Base-by-base conservation (phyloP, 305 asterid species). In the Solanum hybrid region DNA sequence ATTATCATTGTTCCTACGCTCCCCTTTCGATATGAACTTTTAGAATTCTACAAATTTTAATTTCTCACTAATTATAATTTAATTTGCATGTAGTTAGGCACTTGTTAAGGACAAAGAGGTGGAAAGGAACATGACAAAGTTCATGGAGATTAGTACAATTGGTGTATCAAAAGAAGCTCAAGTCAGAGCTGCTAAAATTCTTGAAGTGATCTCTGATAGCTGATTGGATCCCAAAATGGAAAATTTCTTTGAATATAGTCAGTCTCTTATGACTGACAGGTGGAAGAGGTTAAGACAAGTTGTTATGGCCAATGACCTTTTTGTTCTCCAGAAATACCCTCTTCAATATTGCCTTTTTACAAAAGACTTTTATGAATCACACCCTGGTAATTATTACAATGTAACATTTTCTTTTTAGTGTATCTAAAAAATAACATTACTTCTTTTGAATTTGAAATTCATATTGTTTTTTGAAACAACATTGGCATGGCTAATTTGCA, bases 111-210 rank as follows among this genome's bases (percentile, higher is more conserved):
- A 96, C 33, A 92, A 92, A 89, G 91, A 91, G 0, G 94, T 96
- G 51, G 15, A 2, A 39, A 39, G 5, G 15, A 39, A 39, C 6
- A 39, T 39, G 51, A 39, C 6, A 39, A 39, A 39, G 2, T 39
- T 39, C 51, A 39, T 39, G 14, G 6, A 39, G 15, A 39, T 39
- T 39, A 39, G 88, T 91, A 93, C 98, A 7, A 94, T 97, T 26
- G 99, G 99, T 20, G 99, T 96, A 77, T 94, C 99, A 0, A 97
- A 95, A 90, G 99, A 97, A 89, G 92, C 97, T 24, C 99, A 97
- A 72, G 93, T 94, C 12, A 93, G 99, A 89, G 96, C 97, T 27
- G 97, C 99, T 7, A 93, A 85, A 45, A 90, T 95, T 20, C 92
- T 97, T 61, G 94, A 93, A 72, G 86, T 90, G n/a, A 57, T 94